A percentile compares a stretch with the other conserved stretches of the same genome.
Conservation (phyloP, 371 early-diverging fungal species). For the Mucor racemosus region DNA sequence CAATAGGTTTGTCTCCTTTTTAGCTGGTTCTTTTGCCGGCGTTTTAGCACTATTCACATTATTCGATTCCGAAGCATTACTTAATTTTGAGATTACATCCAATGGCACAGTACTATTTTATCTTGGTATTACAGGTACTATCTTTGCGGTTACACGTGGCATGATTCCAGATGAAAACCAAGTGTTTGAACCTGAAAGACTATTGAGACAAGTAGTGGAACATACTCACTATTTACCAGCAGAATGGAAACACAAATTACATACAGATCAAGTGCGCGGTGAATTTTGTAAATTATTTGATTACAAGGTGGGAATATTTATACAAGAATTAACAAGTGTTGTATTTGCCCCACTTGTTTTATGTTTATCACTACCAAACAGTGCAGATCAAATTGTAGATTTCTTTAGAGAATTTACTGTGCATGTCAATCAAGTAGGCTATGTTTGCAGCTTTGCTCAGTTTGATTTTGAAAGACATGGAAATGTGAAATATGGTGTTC, state of each 20-base stretch:
- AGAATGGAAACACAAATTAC: constrained; percentile 84
- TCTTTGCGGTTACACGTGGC: constrained; percentile 82
- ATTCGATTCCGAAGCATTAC: constrained; percentile 85
- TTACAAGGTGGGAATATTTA: constrained; percentile 77
- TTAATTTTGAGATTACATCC: constrained; percentile 89
- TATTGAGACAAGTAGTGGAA: constrained; percentile 78
- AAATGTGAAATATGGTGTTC: constrained; percentile 83
- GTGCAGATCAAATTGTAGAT: constrained; percentile 84
- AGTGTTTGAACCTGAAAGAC: constrained; percentile 80
- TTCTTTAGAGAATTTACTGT: constrained; percentile 94
- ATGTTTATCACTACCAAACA: constrained; percentile 77
- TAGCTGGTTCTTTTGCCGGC: constrained; percentile 89
- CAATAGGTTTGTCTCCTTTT: constrained; percentile 84
- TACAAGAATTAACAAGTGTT: constrained; percentile 85
- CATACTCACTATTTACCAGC: constrained; percentile 91
- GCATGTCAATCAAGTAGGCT: constrained; percentile 88
- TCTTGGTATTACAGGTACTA: constrained; percentile 85
- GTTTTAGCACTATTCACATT: constrained; percentile 82
- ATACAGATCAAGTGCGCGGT: constrained; percentile 84
- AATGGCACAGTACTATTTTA: constrained; percentile 90
- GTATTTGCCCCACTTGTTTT: constrained; percentile 88
- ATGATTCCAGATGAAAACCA: constrained; percentile 85
- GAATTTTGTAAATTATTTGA: constrained; percentile 84
- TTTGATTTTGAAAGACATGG: constrained; percentile 89
- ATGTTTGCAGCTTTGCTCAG: constrained; percentile 95